phyloP scores from a whole-genome alignment of 2,329 filamentous ascomycete genomes.

The Calonectria naviculata region DNA sequence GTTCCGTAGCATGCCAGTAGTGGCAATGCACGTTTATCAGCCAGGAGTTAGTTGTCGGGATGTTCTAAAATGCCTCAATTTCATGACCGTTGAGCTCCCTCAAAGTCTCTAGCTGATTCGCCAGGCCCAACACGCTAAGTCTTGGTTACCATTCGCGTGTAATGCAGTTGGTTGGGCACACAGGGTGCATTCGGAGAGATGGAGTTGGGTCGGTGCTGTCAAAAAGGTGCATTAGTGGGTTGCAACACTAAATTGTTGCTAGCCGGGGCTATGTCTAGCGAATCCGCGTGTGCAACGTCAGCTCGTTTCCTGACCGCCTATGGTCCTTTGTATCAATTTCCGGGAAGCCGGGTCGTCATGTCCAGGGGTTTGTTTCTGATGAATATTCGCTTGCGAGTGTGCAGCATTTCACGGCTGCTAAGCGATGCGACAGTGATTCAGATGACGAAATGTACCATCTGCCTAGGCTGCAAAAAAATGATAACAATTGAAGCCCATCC shows the following conservation, averaged over 20 bases:
- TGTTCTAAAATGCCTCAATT: too few species aligned
- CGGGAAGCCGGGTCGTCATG: too few species aligned
- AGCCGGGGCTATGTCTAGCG: not conserved
- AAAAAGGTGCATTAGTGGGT: not conserved
- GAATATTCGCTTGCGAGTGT: not conserved
- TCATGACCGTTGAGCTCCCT: too few species aligned
- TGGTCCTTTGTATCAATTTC: not conserved
- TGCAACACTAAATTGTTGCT: not conserved
- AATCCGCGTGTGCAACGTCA: not conserved
- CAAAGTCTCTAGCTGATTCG: too few species aligned
- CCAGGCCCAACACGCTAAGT: too few species aligned
- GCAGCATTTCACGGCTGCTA: not conserved
- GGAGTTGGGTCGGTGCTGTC: too few species aligned
- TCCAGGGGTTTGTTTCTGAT: not conserved
- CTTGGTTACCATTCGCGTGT: not conserved
- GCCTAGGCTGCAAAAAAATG: not conserved
- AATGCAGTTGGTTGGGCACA: not conserved
- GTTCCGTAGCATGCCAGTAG: not conserved
- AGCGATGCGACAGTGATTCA: not conserved
- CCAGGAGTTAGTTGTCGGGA: too few species aligned
- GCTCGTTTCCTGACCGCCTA: not conserved
- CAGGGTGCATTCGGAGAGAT: too few species aligned
- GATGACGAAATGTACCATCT: not conserved
- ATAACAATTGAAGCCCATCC: not conserved
- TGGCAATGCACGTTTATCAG: not conserved